Percentiles rank a stretch among this genome's conserved stretches.
Conservation (phyloP, 1,284 basidiomycete genomes). For the Gymnopus androsaceus region DNA sequence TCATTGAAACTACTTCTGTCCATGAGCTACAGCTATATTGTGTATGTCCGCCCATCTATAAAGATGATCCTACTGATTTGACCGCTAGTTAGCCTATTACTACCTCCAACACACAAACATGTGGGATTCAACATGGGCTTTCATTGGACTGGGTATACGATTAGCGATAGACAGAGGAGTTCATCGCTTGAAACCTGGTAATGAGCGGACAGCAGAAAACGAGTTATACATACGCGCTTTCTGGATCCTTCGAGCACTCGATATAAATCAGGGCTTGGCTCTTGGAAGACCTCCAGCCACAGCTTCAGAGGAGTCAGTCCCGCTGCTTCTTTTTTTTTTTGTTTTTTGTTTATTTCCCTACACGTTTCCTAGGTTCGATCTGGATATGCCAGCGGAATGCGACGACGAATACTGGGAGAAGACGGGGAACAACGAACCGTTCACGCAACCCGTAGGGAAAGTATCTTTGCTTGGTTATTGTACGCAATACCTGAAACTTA, state of each 20-base stretch:
- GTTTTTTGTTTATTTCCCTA: neutral
- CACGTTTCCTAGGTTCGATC: slow-evolving; percentile 8
- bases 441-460: slow-evolving; percentile 13
- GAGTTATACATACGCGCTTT: slow-evolving; percentile 14
- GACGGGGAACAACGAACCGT: neutral
- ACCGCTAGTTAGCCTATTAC: neutral
- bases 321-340: neutral
- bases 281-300: slow-evolving; percentile 8
- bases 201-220: slow-evolving; percentile 1
- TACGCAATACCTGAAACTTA: neutral
- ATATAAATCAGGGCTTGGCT: neutral
- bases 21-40: slow-evolving; percentile 55
- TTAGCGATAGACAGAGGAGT: slow-evolving; percentile 9
- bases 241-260: slow-evolving; percentile 5
- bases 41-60: slow-evolving; percentile 21
- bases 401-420: slow-evolving; percentile 17
- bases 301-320: slow-evolving; percentile 10
- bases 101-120: neutral
- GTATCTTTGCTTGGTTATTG: slow-evolving; percentile 3
- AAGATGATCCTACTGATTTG: neutral
- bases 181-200: slow-evolving; percentile 5
- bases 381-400: slow-evolving; percentile 13
- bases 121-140: slow-evolving; percentile 3
- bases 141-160: slow-evolving; percentile 8
- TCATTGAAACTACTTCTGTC: slow-evolving; percentile 49